These are phyloP conservation scores for Globisporangium yorkense DNA, from an alignment of 352 stramenopile species.

Conservation along the genomic window DNA sequence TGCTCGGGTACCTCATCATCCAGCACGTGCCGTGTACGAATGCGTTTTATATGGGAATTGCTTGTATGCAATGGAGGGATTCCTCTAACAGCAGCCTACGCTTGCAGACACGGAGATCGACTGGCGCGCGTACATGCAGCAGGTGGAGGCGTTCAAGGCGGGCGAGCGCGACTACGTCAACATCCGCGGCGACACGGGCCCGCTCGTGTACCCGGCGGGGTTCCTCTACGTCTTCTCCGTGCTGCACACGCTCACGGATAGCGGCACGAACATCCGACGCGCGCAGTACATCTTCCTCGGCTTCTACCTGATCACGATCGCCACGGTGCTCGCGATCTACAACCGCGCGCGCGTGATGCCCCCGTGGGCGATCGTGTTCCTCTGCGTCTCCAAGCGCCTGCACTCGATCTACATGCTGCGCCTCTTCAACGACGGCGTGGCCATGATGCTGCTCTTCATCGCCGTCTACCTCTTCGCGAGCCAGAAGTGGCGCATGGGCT, in stretches of 20 bases:
- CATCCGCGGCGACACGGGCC: constrained; percentile 94
- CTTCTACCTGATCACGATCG: constrained; percentile 92
- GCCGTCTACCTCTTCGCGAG: constrained; percentile 86
- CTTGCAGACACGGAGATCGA: constrained; percentile 97
- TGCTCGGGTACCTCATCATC: constrained; percentile 74
- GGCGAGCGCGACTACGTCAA: constrained; percentile 96
- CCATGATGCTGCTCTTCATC: constrained; percentile 94
- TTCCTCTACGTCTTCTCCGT: constrained; percentile 97
- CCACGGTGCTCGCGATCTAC: constrained; percentile 88
- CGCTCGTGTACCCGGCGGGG: constrained; percentile 97
- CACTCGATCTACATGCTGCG: constrained; percentile 98
- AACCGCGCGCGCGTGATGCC: constrained; percentile 66
- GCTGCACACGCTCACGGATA: constrained; percentile 89
- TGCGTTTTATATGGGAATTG: background rate
- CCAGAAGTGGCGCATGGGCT: constrained; percentile 85
- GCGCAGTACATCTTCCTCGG: constrained; percentile 94
- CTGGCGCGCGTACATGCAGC: constrained; percentile 99
- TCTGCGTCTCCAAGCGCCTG: constrained; percentile 93
- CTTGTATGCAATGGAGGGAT: too few species aligned
- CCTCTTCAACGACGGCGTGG: constrained; percentile 98
- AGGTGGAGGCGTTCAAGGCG: constrained; percentile 90
- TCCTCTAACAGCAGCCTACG: background rate
- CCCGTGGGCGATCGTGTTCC: constrained; percentile 86
- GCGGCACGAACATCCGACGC: constrained; percentile 70
- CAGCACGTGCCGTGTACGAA: constrained; percentile 66